Evolutionary conservation across 2,329 filamentous ascomycete genomes (phyloP), one percentile per base, ranked within the genome.

Genomic region (Fusarium xyrophilum): DNA sequence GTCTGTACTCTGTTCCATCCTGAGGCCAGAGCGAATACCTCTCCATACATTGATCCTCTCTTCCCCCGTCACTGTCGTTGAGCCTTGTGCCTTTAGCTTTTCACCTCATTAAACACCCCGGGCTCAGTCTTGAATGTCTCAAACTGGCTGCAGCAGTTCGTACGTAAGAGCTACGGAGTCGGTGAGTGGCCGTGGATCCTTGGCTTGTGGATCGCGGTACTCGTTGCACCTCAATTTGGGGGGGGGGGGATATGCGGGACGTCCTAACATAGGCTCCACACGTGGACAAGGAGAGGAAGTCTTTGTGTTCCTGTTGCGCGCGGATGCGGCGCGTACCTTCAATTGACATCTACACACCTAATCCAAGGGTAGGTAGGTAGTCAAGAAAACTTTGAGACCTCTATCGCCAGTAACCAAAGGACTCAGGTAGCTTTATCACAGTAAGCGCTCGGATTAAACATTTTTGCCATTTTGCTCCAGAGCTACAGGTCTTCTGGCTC

Each of bases 131-230:
- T 52, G 48, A 42, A 67, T 60, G 56, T 53, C 59, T 59, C 56
- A 56, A 60, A 59, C 66, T 60, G 55, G 63, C 57, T 47, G 61
- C 63, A 72, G 67, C 61, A 69, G 68, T 68, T 70, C 62, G 67
- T 73, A 69, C 69, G 69, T 70, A 66, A 69, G 64, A 70, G 51
- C 52, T 65, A 67, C 25, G 54, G 56, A 73, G 71, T 73, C 71
- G 71, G 71, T 73, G 71, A 73, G 69, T 73, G 71, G 71, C 52
- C 69, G 40, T 68, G 64, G 61, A 70, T 68, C 64, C 67, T 65
- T 51, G 67, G 48, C 67, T 56, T 65, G 67, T 70, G 67, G 67
- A 68, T 68, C 67, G 53, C 17, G 46, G 43, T 48, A 27, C 21
- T 43, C 65, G 63, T 71, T 38, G 61, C 53, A 70, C 66, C 60